These are phyloP conservation scores for Alternaria dauci DNA, from an alignment of 2,329 filamentous ascomycete species.

Conservation along the genomic window DNA sequence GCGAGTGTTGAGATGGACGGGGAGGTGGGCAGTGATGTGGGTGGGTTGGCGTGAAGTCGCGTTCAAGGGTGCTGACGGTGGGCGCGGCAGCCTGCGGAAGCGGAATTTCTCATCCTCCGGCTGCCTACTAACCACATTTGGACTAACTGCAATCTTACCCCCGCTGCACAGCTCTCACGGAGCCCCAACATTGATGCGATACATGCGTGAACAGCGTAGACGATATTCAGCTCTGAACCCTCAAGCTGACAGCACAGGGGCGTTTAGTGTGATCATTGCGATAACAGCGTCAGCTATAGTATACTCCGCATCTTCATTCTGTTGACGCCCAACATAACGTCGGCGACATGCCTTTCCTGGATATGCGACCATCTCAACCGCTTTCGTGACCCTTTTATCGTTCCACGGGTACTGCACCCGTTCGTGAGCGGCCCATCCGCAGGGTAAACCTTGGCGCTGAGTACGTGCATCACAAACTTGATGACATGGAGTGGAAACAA, in stretches of 20 bases:
- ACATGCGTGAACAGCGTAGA: too few species aligned
- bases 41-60: neutral
- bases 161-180: too few species aligned
- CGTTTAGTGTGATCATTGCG: too few species aligned
- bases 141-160: neutral
- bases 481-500: neutral
- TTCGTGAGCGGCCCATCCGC: too few species aligned
- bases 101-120: neutral
- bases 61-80: neutral
- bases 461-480: too few species aligned
- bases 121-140: neutral
- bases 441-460: too few species aligned
- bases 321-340: neutral
- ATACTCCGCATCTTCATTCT: neutral
- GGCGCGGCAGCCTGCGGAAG: neutral
- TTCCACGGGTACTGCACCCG: neutral
- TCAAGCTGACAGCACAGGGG: neutral
- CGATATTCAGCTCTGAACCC: neutral
- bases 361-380: neutral
- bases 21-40: too few species aligned
- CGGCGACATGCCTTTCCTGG: neutral
- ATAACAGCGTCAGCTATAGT: neutral
- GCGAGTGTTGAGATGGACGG: neutral
- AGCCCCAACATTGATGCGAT: too few species aligned
- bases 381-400: neutral